phyloP scores from a whole-genome alignment of 164 flowering plant genomes.

The Berberis vulgaris region DNA sequence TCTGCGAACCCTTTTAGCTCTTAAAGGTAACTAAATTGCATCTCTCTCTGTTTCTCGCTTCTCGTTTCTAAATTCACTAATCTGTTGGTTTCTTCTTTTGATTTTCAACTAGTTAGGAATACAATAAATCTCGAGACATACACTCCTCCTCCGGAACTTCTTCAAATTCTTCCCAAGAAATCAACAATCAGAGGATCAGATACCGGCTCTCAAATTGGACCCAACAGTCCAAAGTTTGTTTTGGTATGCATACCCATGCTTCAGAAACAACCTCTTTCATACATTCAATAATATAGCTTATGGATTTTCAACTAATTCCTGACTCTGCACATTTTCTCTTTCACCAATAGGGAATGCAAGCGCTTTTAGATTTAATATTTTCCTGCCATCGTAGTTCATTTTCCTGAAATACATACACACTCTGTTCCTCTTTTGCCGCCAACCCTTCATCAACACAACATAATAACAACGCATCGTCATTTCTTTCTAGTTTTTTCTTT shows the following conservation, averaged over 20 bases:
- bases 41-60: too few relatives aligned
- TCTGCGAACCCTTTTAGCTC: conserved; percentile 64
- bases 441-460: too few relatives aligned
- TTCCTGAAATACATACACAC: too few relatives aligned
- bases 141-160: conserved; percentile 80
- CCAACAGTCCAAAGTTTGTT: conserved; percentile 76
- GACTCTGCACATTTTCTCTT: background rate
- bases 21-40: conserved; percentile 45
- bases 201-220: conserved; percentile 79
- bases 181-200: conserved; percentile 66
- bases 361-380: conserved; percentile 66
- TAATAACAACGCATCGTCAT: too few relatives aligned
- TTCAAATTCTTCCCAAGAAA: conserved; percentile 80
- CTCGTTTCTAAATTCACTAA: too few relatives aligned
- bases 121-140: conserved; percentile 57
- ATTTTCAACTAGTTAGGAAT: conserved; percentile 64
- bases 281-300: too few relatives aligned
- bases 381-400: too few relatives aligned
- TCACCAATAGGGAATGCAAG: conserved; percentile 72
- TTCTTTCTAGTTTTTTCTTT: too few relatives aligned
- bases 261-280: background rate
- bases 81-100: conserved; percentile 4
- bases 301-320: background rate
- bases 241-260: conserved; percentile 29
- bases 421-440: too few relatives aligned